Evolutionary conservation across 2,329 filamentous ascomycete species (phyloP).

Genomic region (Monilinia fructicola): DNA sequence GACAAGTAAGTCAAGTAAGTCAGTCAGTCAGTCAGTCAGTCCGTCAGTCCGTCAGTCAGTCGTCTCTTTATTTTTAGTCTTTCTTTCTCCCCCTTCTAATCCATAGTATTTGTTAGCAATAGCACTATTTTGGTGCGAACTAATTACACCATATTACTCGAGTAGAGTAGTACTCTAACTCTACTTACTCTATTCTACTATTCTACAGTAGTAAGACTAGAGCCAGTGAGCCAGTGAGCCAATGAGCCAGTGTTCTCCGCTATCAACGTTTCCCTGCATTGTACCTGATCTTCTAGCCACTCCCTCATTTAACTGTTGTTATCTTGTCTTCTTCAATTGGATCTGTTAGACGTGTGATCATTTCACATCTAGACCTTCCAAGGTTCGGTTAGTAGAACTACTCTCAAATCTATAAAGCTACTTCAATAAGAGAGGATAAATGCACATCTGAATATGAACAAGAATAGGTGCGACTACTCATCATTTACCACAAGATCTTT

Average conservation of each 20-base stretch:
- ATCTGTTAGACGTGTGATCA: not conserved
- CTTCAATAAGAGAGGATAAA: not conserved
- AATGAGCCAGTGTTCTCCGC: not conserved
- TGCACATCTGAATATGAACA: not conserved
- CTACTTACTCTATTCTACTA: too few relatives aligned
- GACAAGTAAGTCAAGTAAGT: too few relatives aligned
- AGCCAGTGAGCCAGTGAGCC: too few relatives aligned
- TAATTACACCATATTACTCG: too few relatives aligned
- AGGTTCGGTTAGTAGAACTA: not conserved
- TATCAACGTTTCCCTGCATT: not conserved
- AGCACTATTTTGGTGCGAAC: not conserved
- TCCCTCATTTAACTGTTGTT: too few relatives aligned
- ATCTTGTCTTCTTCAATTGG: not conserved
- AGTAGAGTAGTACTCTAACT: too few relatives aligned
- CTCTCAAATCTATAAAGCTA: not conserved
- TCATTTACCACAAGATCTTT: not conserved
- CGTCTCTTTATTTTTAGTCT: constrained; percentile 3
- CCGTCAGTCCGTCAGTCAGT: too few relatives aligned
- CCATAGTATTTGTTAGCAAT: not conserved
- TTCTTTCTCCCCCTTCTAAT: not conserved
- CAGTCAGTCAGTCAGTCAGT: too few relatives aligned
- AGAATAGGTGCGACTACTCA: not conserved
- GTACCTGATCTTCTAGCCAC: not conserved
- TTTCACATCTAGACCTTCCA: not conserved
- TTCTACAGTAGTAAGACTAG: not conserved